Evolutionary conservation across 345 rosid genomes (phyloP).

Genomic region (Euclidium syriacum): DNA sequence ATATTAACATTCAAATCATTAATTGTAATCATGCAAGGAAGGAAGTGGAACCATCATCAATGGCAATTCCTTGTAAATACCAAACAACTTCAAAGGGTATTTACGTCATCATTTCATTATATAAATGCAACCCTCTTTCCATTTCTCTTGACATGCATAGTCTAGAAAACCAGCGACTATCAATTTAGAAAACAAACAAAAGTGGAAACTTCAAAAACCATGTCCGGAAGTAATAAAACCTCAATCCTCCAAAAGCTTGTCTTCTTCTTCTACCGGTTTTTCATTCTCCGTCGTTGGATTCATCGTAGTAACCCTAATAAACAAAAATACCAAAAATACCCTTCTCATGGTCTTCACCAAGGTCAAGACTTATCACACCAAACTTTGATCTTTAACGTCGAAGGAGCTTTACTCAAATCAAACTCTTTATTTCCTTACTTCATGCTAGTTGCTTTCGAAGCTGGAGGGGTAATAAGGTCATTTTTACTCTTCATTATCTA

Average conservation of each 20-base stretch:
- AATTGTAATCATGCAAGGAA: slow-evolving; percentile 8
- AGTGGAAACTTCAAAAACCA: slow-evolving; percentile 21
- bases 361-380: slow-evolving; percentile 38
- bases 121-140: slow-evolving; percentile 10
- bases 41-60: slow-evolving; percentile 9
- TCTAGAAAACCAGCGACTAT: slow-evolving; percentile 14
- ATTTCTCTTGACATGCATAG: slow-evolving; percentile 27
- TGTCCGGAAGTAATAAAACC: slow-evolving; percentile 31
- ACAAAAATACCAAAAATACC: slow-evolving; percentile 36
- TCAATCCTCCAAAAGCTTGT: slow-evolving; percentile 39
- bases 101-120: slow-evolving; percentile 13
- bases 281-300: slow-evolving; percentile 31
- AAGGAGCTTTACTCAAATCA: slow-evolving; percentile 46
- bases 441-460: slow-evolving; percentile 70
- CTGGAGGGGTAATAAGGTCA: slow-evolving; percentile 50
- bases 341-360: slow-evolving; percentile 32
- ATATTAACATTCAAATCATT: slow-evolving; percentile 6
- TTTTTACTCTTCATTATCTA: slow-evolving; percentile 41
- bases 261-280: slow-evolving; percentile 39
- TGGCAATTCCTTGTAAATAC: slow-evolving; percentile 23
- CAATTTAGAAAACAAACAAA: neutral
- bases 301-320: slow-evolving; percentile 34
- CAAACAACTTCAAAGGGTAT: neutral
- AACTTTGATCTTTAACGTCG: slow-evolving; percentile 46
- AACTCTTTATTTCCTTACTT: slow-evolving; percentile 51